Evolutionary conservation across 2,329 filamentous ascomycete species (phyloP).

Genomic region (Aspergillus sojae): DNA sequence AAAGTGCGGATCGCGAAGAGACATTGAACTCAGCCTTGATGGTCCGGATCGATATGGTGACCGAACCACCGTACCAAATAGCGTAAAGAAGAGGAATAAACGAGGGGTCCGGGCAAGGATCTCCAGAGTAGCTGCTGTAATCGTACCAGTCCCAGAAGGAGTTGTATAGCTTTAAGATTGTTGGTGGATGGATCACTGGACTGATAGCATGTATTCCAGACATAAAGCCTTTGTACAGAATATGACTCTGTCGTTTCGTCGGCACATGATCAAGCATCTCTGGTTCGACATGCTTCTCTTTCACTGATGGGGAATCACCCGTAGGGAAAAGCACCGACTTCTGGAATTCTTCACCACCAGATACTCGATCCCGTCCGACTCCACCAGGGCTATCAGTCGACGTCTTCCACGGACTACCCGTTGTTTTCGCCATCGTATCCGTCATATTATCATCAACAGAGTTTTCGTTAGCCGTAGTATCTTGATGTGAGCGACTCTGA

Average conservation of each 20-base stretch:
- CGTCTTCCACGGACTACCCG: conserved; percentile 24
- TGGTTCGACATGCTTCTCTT: conserved; percentile 37
- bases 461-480: conserved; percentile 22
- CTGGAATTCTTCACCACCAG: conserved; percentile 34
- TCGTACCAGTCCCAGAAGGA: conserved; percentile 52
- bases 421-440: conserved; percentile 20
- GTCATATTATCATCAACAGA: conserved; percentile 25
- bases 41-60: conserved; percentile 46
- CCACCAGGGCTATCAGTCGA: conserved; percentile 19
- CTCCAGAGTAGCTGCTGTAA: conserved; percentile 37
- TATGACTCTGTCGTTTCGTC: conserved; percentile 48
- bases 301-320: conserved; percentile 37
- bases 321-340: conserved; percentile 42
- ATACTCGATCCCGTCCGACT: conserved; percentile 16
- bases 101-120: conserved; percentile 42
- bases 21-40: conserved; percentile 45
- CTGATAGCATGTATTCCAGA: conserved; percentile 50
- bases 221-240: conserved; percentile 51
- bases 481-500: conserved; percentile 41
- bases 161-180: conserved; percentile 44
- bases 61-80: conserved; percentile 53
- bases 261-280: conserved; percentile 47
- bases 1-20: conserved; percentile 39
- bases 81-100: conserved; percentile 50
- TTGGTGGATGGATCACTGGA: conserved; percentile 48